A percentile compares a stretch with the other conserved stretches of the same genome.
Conservation (phyloP, 257 asterid species). For the Scutellaria barbata region DNA sequence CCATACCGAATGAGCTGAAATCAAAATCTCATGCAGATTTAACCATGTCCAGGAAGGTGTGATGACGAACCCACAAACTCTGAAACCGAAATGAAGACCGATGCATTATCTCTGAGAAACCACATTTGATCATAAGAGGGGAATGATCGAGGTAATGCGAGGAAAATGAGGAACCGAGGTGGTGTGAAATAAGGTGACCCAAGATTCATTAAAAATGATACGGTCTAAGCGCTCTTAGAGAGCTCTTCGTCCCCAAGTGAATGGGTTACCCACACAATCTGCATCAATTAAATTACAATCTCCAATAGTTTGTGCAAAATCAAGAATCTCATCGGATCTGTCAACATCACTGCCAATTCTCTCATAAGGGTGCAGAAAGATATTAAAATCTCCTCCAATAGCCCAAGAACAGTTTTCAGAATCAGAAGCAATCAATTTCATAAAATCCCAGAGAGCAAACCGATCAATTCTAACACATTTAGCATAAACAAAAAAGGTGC, state of each 20-base stretch:
- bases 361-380: background rate
- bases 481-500: too few relatives aligned
- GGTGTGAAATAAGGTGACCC: background rate
- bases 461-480: too few relatives aligned
- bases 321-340: background rate
- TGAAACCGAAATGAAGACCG: background rate
- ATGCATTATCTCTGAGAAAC: background rate
- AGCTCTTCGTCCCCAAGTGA: background rate
- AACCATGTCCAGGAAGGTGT: background rate
- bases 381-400: background rate
- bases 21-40: background rate
- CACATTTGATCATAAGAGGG: background rate
- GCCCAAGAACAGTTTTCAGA: background rate
- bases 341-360: background rate
- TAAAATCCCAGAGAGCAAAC: too few relatives aligned
- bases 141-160: background rate
- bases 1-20: background rate
- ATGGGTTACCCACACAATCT: background rate
- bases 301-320: background rate
- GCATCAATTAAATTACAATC: background rate
- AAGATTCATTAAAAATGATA: background rate
- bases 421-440: too few relatives aligned
- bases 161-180: background rate
- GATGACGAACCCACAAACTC: background rate
- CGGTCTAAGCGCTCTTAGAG: background rate